Conservation (phyloP, 805 yeast species). For the Candida corydali region DNA sequence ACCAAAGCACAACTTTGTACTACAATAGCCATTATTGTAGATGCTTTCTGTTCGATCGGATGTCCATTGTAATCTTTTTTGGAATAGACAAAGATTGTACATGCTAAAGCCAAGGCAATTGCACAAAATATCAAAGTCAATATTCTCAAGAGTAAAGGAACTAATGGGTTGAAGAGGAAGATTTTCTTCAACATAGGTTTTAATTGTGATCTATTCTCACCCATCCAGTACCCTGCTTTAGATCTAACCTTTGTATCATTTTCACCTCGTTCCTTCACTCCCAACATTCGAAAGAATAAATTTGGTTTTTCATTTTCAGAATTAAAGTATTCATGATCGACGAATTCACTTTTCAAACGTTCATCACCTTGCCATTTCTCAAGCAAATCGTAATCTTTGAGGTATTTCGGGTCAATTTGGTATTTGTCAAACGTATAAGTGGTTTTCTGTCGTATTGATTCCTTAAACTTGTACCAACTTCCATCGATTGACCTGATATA, state of each 20-base stretch:
- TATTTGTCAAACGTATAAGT: slow-evolving; percentile 28
- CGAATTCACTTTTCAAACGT: slow-evolving; percentile 41
- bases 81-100: slow-evolving; percentile 47
- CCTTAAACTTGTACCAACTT: slow-evolving; percentile 50
- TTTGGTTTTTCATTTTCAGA: slow-evolving; percentile 5
- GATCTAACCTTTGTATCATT: slow-evolving; percentile 41
- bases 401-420: slow-evolving; percentile 20
- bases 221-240: slow-evolving; percentile 67
- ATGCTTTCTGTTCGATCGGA: slow-evolving; percentile 67
- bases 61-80: slow-evolving; percentile 26
- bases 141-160: slow-evolving; percentile 71
- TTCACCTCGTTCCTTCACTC: slow-evolving; percentile 16
- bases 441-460: slow-evolving; percentile 43
- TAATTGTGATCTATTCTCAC: slow-evolving; percentile 59
- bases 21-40: slow-evolving; percentile 88
- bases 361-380: slow-evolving; percentile 71
- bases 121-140: slow-evolving; percentile 48
- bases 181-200: slow-evolving; percentile 56
- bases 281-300: slow-evolving; percentile 1
- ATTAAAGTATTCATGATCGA: slow-evolving; percentile 1
- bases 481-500: slow-evolving; percentile 36
- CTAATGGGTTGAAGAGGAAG: slow-evolving; percentile 69
- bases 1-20: slow-evolving; percentile 77
- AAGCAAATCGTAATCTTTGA: slow-evolving; percentile 38
- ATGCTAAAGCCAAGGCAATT: slow-evolving; percentile 70